Evolutionary conservation across 371 early-diverging fungal species (phyloP), one percentile per base, ranked within the genome.

Genomic region (Mortierella polycephala): DNA sequence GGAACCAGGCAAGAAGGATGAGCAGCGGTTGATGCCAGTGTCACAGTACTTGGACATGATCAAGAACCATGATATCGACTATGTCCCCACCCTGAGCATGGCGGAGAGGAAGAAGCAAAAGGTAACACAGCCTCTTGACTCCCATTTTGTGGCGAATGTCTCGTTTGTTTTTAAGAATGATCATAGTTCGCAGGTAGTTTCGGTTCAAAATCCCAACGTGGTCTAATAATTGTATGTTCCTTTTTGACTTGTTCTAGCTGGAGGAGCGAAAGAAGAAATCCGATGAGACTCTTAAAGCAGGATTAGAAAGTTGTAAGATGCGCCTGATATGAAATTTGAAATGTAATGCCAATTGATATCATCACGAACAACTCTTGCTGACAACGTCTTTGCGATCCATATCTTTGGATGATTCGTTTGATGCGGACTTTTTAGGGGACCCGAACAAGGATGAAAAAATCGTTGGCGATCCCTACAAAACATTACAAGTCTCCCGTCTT

Each of bases 381-480:
- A 30, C 30, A 46, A 46, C 13, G 16, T 46, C 13, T 13, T 11
- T 46, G 13, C 46, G 46, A 46, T 46, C 46, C 46, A 46, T 16
- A 46, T 51, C n/a, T n/a, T 21, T 51, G 51, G 20, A 16, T 9
- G n/a, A 9, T 51, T 2, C 20, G 18, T 51, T 1, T n/a, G n/a
- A 14, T 21, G 16, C 20, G 51, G 10, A 51, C 59, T 47, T 56
- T 66, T 21, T 85, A 85, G 93, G 92, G 90, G 87, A 92, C 71
- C 93, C 94, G 18, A 85, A 87, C 50, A 84, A 89, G 37, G 91
- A 94, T 69, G 82, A 84, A 18, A 84, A 89, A 8, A 88, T 89
- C n/a, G 86, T 86, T 10, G 91, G 92, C 20, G 96, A 98, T 81
- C 95, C 98, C 8, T 98, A 94, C 89, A 94, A 95, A 71, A 97